A percentile compares a stretch with the other conserved stretches of the same genome.
phyloP scores from a whole-genome alignment of 805 yeast genomes.

The Saccharomycopsis sp. region DNA sequence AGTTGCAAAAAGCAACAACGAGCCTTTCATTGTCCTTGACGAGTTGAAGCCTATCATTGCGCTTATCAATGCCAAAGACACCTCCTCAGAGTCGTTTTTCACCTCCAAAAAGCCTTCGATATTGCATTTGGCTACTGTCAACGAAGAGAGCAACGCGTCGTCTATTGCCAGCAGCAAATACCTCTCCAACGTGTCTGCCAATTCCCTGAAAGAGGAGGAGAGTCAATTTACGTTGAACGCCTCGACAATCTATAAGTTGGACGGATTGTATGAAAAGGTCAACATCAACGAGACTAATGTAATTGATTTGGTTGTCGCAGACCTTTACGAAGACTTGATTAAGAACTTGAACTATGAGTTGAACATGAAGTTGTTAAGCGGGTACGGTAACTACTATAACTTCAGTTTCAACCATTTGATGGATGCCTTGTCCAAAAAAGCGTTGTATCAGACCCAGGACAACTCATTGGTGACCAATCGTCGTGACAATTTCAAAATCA shows the following conservation, averaged over 20 bases:
- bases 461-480: constrained; percentile 3
- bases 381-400: constrained; percentile 4
- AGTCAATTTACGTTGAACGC: constrained; percentile 19
- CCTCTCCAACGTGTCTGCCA: not conserved
- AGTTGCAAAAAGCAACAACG: constrained; percentile 37
- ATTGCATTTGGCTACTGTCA: not conserved
- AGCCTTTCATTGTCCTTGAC: constrained; percentile 50
- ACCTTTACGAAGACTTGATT: constrained; percentile 17
- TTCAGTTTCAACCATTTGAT: constrained; percentile 13
- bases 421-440: constrained; percentile 8
- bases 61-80: constrained; percentile 45
- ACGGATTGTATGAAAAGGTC: constrained; percentile 16
- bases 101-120: constrained; percentile 3
- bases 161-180: not conserved
- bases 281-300: constrained; percentile 14
- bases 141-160: not conserved
- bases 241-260: constrained; percentile 17
- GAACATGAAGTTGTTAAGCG: constrained; percentile 5
- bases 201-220: constrained; percentile 1
- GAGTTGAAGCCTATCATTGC: constrained; percentile 56
- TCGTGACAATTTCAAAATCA: constrained; percentile 9
- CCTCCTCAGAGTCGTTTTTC: constrained; percentile 21
- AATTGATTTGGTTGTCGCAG: constrained; percentile 11
- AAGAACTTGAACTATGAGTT: constrained; percentile 17
- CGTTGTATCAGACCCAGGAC: not conserved